These are phyloP conservation scores for Ustulina deusta DNA, from an alignment of 2,329 filamentous ascomycete genomes.

Conservation along the genomic window DNA sequence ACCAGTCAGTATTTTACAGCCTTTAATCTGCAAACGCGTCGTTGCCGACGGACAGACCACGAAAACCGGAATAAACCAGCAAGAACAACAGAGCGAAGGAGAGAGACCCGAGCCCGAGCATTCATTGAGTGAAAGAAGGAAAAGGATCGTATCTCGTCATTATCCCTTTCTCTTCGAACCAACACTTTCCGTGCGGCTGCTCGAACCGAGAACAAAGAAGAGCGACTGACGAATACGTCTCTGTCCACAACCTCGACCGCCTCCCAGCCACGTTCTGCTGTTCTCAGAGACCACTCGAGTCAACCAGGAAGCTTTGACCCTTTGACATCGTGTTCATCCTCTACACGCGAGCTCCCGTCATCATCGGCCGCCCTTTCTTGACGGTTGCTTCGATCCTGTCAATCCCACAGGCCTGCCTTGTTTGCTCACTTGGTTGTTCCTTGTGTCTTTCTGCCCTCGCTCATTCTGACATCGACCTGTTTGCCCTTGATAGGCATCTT, in stretches of 20 bases:
- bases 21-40: slow-evolving; percentile 45
- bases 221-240: slow-evolving; percentile 39
- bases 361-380: slow-evolving; percentile 32
- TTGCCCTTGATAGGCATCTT: slow-evolving; percentile 40
- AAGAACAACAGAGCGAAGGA: slow-evolving; percentile 7
- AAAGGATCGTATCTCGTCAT: slow-evolving; percentile 14
- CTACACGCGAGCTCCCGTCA: slow-evolving; percentile 22
- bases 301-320: slow-evolving; percentile 42
- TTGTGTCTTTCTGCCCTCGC: slow-evolving; percentile 39
- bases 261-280: slow-evolving; percentile 27
- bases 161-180: slow-evolving; percentile 7
- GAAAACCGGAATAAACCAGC: slow-evolving; percentile 6
- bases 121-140: slow-evolving; percentile 10
- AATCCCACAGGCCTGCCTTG: slow-evolving; percentile 19
- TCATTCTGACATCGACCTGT: slow-evolving; percentile 46
- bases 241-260: slow-evolving; percentile 30
- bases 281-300: slow-evolving; percentile 41
- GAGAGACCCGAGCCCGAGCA: slow-evolving; percentile 9
- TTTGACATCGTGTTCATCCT: slow-evolving; percentile 31
- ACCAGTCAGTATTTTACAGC: slow-evolving; percentile 40
- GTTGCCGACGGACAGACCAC: slow-evolving; percentile 28
- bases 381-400: slow-evolving; percentile 29
- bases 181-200: slow-evolving; percentile 23
- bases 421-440: slow-evolving; percentile 34
- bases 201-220: slow-evolving; percentile 39